phyloP scores from a whole-genome alignment of 352 stramenopile species.

The Globisporangium emineosum region DNA sequence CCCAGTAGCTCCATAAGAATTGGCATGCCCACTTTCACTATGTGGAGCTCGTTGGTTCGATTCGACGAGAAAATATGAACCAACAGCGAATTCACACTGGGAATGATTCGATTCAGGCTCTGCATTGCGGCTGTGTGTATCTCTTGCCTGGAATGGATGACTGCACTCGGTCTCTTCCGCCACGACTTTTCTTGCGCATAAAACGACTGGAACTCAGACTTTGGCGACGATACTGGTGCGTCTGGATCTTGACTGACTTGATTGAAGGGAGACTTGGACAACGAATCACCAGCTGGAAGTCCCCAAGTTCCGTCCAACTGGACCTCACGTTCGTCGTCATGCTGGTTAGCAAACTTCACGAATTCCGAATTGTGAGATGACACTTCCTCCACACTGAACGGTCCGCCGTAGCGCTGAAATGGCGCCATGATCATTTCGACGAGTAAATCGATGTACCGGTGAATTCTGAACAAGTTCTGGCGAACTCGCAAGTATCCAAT shows the following conservation, averaged over 20 bases:
- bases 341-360: slow-evolving; percentile 20
- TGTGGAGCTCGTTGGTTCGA: slow-evolving; percentile 51
- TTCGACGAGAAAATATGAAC: slow-evolving; percentile 65
- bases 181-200: slow-evolving; percentile 25
- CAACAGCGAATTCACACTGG: slow-evolving; percentile 47
- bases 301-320: slow-evolving; percentile 11
- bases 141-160: slow-evolving; percentile 23
- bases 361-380: slow-evolving; percentile 50
- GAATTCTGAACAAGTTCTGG: slow-evolving; percentile 51
- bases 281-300: background rate
- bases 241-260: background rate
- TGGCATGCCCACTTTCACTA: slow-evolving; percentile 55
- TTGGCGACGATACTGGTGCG: background rate
- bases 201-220: slow-evolving; percentile 20
- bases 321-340: slow-evolving; percentile 16
- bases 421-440: slow-evolving; percentile 64
- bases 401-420: slow-evolving; percentile 55
- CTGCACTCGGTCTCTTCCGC: slow-evolving; percentile 25
- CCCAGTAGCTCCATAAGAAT: slow-evolving; percentile 68
- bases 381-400: slow-evolving; percentile 55
- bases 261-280: background rate
- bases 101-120: slow-evolving; percentile 54
- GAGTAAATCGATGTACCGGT: slow-evolving; percentile 63
- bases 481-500: slow-evolving; percentile 28
- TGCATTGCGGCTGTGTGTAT: slow-evolving; percentile 43